Conservation (phyloP, 2,329 filamentous ascomycete genomes). For the Camillea tinctor region DNA sequence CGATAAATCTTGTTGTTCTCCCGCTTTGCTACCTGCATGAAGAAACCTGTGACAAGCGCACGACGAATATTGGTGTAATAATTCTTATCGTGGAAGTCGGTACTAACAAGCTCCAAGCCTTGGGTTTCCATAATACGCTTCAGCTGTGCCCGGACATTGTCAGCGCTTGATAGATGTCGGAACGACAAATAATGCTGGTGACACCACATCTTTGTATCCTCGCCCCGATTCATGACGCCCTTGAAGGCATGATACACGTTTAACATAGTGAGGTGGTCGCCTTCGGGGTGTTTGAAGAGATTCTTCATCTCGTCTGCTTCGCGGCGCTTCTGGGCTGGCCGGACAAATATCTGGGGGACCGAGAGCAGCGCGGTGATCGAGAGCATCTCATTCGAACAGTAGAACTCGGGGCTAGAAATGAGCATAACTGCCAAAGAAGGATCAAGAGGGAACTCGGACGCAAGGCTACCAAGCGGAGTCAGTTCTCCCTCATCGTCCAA, state of each 20-base stretch:
- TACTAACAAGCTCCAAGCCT: conserved; percentile 81
- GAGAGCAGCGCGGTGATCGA: conserved; percentile 93
- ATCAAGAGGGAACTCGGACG: conserved; percentile 94
- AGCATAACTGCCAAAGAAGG: conserved; percentile 95
- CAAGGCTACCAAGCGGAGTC: conserved; percentile 78
- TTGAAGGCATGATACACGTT: conserved; percentile 99
- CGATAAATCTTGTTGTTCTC: conserved; percentile 87
- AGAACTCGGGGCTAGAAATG: conserved; percentile 95
- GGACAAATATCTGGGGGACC: conserved; percentile 90
- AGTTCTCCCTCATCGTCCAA: conserved; percentile 95
- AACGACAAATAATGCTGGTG: conserved; percentile 94
- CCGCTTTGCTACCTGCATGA: conserved; percentile 98
- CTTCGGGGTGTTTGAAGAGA: conserved; percentile 87
- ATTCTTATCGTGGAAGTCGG: conserved; percentile 89
- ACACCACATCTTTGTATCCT: conserved; percentile 86
- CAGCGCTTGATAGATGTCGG: conserved; percentile 84
- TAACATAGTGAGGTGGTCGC: conserved; percentile 92
- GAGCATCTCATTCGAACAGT: conserved; percentile 97
- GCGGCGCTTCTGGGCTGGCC: conserved; percentile 81
- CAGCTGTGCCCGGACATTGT: conserved; percentile 89
- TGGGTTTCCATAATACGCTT: conserved; percentile 96
- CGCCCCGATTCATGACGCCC: conserved; percentile 60
- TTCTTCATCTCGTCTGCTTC: conserved; percentile 97
- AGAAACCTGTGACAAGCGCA: conserved; percentile 90
- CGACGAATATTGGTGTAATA: conserved; percentile 98